Base-by-base conservation (phyloP, 495 filamentous ascomycete genomes). In the Podospora fimiseda region DNA sequence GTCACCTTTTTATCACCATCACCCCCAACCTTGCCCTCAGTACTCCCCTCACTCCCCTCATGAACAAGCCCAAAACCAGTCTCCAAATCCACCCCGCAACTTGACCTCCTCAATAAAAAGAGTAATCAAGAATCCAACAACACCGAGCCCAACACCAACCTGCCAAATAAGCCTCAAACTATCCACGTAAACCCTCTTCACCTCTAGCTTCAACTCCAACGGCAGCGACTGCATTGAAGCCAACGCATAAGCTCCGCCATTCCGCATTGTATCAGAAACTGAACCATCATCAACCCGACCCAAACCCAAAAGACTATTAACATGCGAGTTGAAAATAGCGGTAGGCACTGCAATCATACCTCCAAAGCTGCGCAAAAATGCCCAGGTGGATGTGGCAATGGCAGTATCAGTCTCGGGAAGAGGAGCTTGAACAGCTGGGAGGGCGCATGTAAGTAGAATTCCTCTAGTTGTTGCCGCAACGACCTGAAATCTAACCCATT, bases 321-420 rank as follows among this genome's bases (percentile, higher is more conserved):
- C 44, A 15, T 33, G 22, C 2, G 21, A 13, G 59, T 79, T 78
- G 63, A 82, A 81, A 9, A 80, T 66, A 2, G 71, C 68, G 0
- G 70, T 62, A 5, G 80, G 73, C 30, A 82, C 67, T 1, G 76
- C 57, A 0, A 77, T 69, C 21, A 80, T 67, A 37, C 50, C 46
- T 0, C 77, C 79, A 20, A 80, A 72, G 38, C 54, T 66, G 6
- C 78, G 70, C 3, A 79, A 24, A 36, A 80, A 80, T 0, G 60
- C 54, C 67, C 68, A 82, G 0, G 69, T 69, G 0, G 52, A 69
- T 0, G 74, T 79, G 2, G 70, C 67, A 2, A 59, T 52, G 0
- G 73, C 78, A 2, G 57, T 50, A 43, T 81, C 70, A 1, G 55
- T 36, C 27, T 76, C 72, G 0, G 60, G 44, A 2, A 74, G 40